A percentile compares a stretch with the other conserved stretches of the same genome.
These are phyloP conservation scores for Penicillium paradoxum DNA, from an alignment of 495 filamentous ascomycete genomes.

Conservation along the genomic window DNA sequence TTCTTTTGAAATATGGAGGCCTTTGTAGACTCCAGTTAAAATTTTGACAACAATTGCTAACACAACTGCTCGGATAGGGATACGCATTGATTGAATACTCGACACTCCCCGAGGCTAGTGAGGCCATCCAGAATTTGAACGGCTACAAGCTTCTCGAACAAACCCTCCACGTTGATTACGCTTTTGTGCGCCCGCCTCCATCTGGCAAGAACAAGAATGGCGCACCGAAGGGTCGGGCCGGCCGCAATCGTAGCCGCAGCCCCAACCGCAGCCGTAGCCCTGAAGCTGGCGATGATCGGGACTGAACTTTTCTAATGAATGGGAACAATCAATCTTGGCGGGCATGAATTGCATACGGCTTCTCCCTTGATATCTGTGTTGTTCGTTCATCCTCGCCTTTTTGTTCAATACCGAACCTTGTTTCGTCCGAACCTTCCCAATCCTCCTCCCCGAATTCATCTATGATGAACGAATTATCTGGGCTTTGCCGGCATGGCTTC, in stretches of 20 bases:
- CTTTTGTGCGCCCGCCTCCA: conserved; percentile 91
- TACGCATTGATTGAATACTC: conserved; percentile 93
- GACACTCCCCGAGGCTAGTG: conserved; percentile 77
- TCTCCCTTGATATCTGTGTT: conserved; percentile 16
- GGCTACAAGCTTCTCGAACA: conserved; percentile 84
- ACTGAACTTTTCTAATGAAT: conserved; percentile 19
- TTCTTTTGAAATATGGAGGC: background rate
- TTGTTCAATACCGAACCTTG: conserved; percentile 4
- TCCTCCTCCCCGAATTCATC: conserved; percentile 3
- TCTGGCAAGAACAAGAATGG: conserved; percentile 54
- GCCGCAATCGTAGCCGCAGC: conserved; percentile 49
- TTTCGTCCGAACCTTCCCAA: background rate
- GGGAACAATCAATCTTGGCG: background rate
- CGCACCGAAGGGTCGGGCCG: conserved; percentile 44
- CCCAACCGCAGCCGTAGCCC: conserved; percentile 59
- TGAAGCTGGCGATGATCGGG: conserved; percentile 34
- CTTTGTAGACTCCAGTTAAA: background rate
- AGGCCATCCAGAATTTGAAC: conserved; percentile 80
- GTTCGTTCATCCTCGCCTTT: conserved; percentile 1
- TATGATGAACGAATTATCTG: conserved; percentile 6
- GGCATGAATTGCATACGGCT: background rate
- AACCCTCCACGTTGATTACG: conserved; percentile 88
- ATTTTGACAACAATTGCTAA: conserved; percentile 7
- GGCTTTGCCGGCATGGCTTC: conserved; percentile 10
- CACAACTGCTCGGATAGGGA: conserved; percentile 49